Evolutionary conservation across 306 rosid genomes (phyloP).

Genomic region (Hylodesmum podocarpum): DNA sequence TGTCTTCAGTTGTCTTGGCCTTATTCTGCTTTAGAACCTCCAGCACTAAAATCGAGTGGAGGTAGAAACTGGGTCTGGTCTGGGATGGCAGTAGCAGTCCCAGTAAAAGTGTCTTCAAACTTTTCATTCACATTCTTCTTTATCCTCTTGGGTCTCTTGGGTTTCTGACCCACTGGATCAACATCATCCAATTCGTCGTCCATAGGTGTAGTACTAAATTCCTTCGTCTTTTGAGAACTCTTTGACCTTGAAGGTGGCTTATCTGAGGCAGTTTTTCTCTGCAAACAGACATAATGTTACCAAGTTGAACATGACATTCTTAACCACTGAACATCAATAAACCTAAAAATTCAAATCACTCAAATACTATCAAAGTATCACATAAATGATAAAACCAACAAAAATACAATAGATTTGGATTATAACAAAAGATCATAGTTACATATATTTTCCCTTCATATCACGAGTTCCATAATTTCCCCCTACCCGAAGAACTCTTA

Average conservation of each 20-base stretch:
- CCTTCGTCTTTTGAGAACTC: constrained; percentile 51
- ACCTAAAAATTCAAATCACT: constrained; percentile 13
- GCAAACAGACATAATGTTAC: constrained; percentile 37
- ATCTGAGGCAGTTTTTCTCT: constrained; percentile 66
- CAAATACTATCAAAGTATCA: background rate
- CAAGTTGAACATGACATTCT: constrained; percentile 9
- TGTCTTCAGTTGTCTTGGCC: constrained; percentile 28
- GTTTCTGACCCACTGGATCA: constrained; percentile 50
- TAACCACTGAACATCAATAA: background rate
- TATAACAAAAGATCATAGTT: too few relatives aligned
- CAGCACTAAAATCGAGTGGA: constrained; percentile 22
- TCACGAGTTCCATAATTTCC: too few relatives aligned
- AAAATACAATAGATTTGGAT: background rate
- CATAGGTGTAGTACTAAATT: constrained; percentile 19
- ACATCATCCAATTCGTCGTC: constrained; percentile 54
- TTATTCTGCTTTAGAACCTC: constrained; percentile 36
- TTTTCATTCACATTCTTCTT: constrained; percentile 68
- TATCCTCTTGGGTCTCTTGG: constrained; percentile 70
- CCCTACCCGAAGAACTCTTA: background rate
- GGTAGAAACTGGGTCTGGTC: constrained; percentile 48
- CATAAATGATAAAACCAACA: background rate
- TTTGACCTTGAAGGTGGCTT: constrained; percentile 49
- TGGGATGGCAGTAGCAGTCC: constrained; percentile 19
- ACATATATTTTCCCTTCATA: too few relatives aligned
- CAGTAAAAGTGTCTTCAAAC: constrained; percentile 56